These are phyloP conservation scores for Biscogniauxia mediterranea DNA, from an alignment of 2,329 filamentous ascomycete genomes.

Conservation along the genomic window DNA sequence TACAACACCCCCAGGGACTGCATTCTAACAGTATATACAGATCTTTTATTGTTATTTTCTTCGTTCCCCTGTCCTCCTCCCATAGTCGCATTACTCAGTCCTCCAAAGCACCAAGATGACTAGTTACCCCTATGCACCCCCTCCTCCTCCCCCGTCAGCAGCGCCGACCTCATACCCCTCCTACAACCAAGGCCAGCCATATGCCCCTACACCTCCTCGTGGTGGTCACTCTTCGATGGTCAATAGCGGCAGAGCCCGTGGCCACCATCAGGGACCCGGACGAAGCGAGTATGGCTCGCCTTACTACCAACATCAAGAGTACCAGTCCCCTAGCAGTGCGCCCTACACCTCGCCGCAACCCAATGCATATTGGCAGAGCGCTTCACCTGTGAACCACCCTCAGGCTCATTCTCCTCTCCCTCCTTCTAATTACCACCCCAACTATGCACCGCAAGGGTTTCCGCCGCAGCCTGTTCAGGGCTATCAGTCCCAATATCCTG, in stretches of 20 bases:
- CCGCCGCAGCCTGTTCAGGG: constrained; percentile 35
- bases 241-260: constrained; percentile 24
- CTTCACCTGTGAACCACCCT: constrained; percentile 28
- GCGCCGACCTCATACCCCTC: constrained; percentile 26
- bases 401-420: constrained; percentile 42
- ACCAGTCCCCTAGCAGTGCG: constrained; percentile 21
- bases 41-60: constrained; percentile 9
- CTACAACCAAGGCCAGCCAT: constrained; percentile 40
- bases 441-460: constrained; percentile 45
- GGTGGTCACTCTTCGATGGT: constrained; percentile 24
- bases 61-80: constrained; percentile 9
- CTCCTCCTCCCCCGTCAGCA: constrained; percentile 20
- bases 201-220: constrained; percentile 37
- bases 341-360: constrained; percentile 29
- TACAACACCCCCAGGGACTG: background rate
- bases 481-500: constrained; percentile 42
- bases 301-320: constrained; percentile 31
- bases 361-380: constrained; percentile 34
- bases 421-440: constrained; percentile 38
- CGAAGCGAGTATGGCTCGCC: constrained; percentile 26
- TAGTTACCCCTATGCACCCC: constrained; percentile 30
- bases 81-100: constrained; percentile 4
- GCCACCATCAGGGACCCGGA: constrained; percentile 25
- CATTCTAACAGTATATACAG: constrained; percentile 15
- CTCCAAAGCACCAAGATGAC: constrained; percentile 21